Conservation (phyloP, 2,329 filamentous ascomycete species). For the Xylariaceae sp. region DNA sequence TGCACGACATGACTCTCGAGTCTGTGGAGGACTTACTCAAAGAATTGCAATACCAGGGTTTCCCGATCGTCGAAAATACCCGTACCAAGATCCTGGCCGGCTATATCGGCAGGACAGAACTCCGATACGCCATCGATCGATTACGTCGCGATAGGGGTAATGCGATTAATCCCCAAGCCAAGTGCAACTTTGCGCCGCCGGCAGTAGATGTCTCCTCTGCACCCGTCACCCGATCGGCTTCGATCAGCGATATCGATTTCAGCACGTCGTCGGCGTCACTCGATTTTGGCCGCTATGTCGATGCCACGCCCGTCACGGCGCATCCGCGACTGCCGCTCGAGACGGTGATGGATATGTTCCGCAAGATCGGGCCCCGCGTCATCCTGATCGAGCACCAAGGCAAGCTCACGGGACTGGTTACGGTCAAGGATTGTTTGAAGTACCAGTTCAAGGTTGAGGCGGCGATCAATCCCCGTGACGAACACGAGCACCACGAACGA, state of each 20-base stretch:
- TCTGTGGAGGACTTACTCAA: constrained; percentile 70
- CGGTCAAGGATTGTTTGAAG: constrained; percentile 93
- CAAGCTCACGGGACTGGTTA: constrained; percentile 76
- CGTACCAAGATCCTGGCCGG: constrained; percentile 70
- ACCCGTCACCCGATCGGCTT: constrained; percentile 43
- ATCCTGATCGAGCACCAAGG: constrained; percentile 91
- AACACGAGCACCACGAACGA: constrained; percentile 55
- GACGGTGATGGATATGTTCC: constrained; percentile 97
- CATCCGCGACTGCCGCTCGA: constrained; percentile 89
- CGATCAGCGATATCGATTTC: constrained; percentile 55
- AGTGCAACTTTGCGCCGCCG: constrained; percentile 65
- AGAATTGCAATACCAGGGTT: constrained; percentile 83
- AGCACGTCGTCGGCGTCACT: constrained; percentile 54
- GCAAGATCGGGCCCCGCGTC: constrained; percentile 91
- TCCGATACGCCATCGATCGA: constrained; percentile 83
- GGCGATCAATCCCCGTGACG: constrained; percentile 64
- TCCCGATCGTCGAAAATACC: constrained; percentile 78
- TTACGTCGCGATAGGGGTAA: constrained; percentile 59
- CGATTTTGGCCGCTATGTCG: constrained; percentile 83
- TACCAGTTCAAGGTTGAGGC: constrained; percentile 97
- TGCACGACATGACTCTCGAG: constrained; percentile 67
- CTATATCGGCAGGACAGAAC: constrained; percentile 87
- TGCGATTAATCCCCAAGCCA: constrained; percentile 59
- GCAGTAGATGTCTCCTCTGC: constrained; percentile 28
- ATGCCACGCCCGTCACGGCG: constrained; percentile 81